phyloP scores from a whole-genome alignment of 2,329 filamentous ascomycete species.

The Aspergillus sp. region DNA sequence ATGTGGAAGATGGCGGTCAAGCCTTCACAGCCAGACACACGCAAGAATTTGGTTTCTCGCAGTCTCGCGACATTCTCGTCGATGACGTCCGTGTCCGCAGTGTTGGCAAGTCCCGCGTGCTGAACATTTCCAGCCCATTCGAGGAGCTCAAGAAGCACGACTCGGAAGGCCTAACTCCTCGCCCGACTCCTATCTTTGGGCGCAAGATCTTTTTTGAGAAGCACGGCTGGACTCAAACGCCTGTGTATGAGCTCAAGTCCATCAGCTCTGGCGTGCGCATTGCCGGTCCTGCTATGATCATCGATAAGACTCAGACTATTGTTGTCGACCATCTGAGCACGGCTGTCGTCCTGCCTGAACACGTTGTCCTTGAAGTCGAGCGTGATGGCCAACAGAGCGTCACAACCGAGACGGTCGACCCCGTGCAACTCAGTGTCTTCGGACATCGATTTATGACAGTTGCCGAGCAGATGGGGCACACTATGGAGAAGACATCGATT shows the following conservation, averaged over 20 bases:
- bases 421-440: conserved; percentile 57
- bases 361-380: conserved; percentile 40
- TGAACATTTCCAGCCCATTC: conserved; percentile 54
- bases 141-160: conserved; percentile 61
- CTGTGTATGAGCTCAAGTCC: conserved; percentile 27
- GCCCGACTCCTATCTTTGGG: conserved; percentile 48
- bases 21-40: conserved; percentile 78
- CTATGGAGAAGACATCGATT: conserved; percentile 56
- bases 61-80: conserved; percentile 77
- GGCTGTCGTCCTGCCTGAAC: conserved; percentile 65
- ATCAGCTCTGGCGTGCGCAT: conserved; percentile 33
- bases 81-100: conserved; percentile 87
- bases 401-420: conserved; percentile 51
- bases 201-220: conserved; percentile 39
- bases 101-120: conserved; percentile 65
- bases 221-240: conserved; percentile 23
- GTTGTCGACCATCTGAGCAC: conserved; percentile 77
- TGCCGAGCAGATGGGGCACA: conserved; percentile 61
- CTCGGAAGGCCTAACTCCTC: conserved; percentile 58
- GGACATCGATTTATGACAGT: conserved; percentile 60
- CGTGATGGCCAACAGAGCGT: conserved; percentile 24
- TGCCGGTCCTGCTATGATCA: conserved; percentile 76
- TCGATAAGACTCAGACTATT: conserved; percentile 75
- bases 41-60: conserved; percentile 84
- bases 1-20: conserved; percentile 34